phyloP scores from a whole-genome alignment of 2,329 filamentous ascomycete species.

The Blastomyces emzantsi region DNA sequence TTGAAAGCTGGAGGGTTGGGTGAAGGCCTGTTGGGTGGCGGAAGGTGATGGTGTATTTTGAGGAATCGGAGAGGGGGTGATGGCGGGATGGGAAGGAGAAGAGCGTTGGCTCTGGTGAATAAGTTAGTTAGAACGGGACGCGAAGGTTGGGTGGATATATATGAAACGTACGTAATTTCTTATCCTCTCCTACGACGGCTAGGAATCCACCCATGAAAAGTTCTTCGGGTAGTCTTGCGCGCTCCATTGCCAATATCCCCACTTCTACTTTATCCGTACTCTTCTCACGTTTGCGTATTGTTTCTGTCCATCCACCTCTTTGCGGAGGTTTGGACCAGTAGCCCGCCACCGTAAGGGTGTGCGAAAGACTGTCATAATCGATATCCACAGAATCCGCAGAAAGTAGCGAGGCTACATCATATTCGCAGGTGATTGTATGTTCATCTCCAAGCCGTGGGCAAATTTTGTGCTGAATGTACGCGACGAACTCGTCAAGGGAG shows the following conservation, averaged over 20 bases:
- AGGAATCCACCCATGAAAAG: constrained; percentile 70
- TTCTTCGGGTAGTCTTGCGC: constrained; percentile 54
- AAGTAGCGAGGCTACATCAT: constrained; percentile 39
- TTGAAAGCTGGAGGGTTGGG: constrained; percentile 62
- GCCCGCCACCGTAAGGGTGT: constrained; percentile 55
- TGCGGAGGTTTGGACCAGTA: constrained; percentile 45
- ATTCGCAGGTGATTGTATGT: constrained; percentile 42
- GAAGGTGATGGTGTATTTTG: constrained; percentile 56
- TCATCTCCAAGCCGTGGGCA: constrained; percentile 36
- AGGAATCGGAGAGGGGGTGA: constrained; percentile 44
- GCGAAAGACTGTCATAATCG: constrained; percentile 62
- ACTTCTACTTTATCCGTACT: constrained; percentile 59
- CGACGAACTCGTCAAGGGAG: constrained; percentile 46
- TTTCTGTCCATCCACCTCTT: constrained; percentile 40
- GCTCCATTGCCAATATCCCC: constrained; percentile 63
- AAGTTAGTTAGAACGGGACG: constrained; percentile 12
- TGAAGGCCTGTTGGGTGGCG: constrained; percentile 70
- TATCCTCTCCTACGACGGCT: constrained; percentile 66
- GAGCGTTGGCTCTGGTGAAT: constrained; percentile 53
- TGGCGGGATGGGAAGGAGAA: constrained; percentile 82
- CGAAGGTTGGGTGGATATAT: neutral
- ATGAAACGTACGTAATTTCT: constrained; percentile 48
- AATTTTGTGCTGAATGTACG: constrained; percentile 44
- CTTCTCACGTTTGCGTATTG: constrained; percentile 25
- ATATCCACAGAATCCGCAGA: constrained; percentile 62